Base-by-base conservation (phyloP, 306 rosid species). In the Psophocarpus tetragonolobus region DNA sequence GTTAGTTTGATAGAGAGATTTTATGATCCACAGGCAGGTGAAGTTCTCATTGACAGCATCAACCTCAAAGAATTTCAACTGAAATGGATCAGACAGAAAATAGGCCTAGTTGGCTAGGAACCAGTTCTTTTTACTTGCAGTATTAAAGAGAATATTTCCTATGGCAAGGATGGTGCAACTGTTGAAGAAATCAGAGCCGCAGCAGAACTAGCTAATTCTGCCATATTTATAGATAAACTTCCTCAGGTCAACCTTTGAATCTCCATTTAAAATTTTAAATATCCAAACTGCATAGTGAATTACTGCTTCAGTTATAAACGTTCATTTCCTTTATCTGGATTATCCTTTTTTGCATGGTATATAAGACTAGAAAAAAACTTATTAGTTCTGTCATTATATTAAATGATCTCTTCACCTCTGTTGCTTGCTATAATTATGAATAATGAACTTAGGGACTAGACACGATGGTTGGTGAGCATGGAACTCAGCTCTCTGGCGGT, bases 401-500 rank as follows among this genome's bases (percentile, higher is more conserved):
- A 24, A 33, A 51, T 5, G 26, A 8, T 10, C 5, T 39, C 5
- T 29, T 54, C 6, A 17, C n/a, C n/a, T 77, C 6, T 72, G 5
- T 36, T 39, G 41, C 15, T 45, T 77, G 26, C 33, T 35, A 13
- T 61, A 63, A 51, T 44, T 45, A 27, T 65, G 51, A 42, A 35
- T 17, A 29, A 75, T 75, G 41, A 58, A 60, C 36, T 71, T 53
- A 83, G 87, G 84, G 87, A 50, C 73, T 91, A 1, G 90, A 89
- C 65, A 91, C 97, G 0, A 81, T 88, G 89, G 97, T 89, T 33
- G 97, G 97, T 0, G 94, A 88, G 74, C 91, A 93, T 73, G 97
- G 94, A 81, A 81, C 88, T 68, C 98, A 91, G 61, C 85, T 93
- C 30, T 93, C 94, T 42, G 92, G 92, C 36, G 92, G 92, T 24